Evolutionary conservation across 257 asterid genomes (phyloP).

Genomic region (Rauvolfia tetraphylla): DNA sequence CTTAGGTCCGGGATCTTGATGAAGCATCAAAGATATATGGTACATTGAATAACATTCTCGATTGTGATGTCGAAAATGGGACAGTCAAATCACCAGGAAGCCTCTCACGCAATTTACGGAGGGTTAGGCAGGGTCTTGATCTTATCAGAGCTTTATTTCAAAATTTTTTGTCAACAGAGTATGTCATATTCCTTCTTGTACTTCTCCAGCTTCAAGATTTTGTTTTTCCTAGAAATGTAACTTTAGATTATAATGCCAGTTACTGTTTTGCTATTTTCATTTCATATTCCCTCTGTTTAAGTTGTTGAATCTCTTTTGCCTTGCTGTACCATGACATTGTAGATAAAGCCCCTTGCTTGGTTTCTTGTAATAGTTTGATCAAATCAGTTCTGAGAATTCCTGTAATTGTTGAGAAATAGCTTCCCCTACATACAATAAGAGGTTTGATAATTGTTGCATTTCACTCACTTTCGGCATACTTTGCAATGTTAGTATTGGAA

Average conservation of each 20-base stretch:
- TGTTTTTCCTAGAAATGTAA: background rate
- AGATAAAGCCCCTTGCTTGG: background rate
- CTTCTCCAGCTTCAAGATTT: background rate
- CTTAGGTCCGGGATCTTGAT: slow-evolving; percentile 70
- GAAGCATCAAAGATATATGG: slow-evolving; percentile 56
- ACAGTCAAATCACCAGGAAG: slow-evolving; percentile 81
- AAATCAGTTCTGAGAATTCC: background rate
- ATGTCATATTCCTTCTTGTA: slow-evolving; percentile 28
- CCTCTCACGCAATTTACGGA: slow-evolving; percentile 80
- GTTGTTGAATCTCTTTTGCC: background rate
- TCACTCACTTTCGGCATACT: background rate
- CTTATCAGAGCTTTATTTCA: slow-evolving; percentile 80
- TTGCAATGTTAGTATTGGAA: too few relatives aligned
- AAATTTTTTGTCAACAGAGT: slow-evolving; percentile 77
- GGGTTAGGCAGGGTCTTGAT: slow-evolving; percentile 97
- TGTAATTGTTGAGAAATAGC: background rate
- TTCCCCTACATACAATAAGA: background rate
- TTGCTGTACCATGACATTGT: background rate
- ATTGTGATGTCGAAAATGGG: slow-evolving; percentile 50
- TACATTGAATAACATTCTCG: slow-evolving; percentile 54
- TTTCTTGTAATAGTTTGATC: background rate
- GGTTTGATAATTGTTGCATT: background rate
- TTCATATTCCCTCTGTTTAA: background rate
- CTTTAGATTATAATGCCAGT: too few relatives aligned
- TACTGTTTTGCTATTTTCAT: too few relatives aligned